Percentiles rank a stretch among this genome's conserved stretches.
Conservation (phyloP, 805 yeast genomes). For the Lachancea mirantina region DNA sequence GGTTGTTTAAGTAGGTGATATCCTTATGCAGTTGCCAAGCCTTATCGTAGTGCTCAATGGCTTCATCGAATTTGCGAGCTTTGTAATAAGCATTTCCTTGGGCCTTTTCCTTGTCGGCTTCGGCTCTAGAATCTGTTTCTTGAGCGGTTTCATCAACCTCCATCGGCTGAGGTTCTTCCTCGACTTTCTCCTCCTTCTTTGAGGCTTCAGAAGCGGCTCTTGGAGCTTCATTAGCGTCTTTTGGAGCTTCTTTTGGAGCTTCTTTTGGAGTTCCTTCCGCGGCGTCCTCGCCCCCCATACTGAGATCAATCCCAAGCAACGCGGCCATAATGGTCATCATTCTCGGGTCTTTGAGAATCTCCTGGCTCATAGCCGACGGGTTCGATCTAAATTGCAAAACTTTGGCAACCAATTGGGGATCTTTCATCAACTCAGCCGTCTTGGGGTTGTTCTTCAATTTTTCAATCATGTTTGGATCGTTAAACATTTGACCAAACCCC, state of each 20-base stretch:
- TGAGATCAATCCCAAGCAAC: constrained; percentile 73
- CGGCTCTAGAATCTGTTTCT: constrained; percentile 33
- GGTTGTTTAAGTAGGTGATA: constrained; percentile 88
- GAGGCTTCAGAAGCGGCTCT: constrained; percentile 21
- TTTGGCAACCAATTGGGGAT: constrained; percentile 72
- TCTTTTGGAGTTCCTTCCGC: constrained; percentile 20
- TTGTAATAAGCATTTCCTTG: constrained; percentile 86
- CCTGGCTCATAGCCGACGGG: constrained; percentile 68
- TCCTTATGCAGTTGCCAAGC: constrained; percentile 82
- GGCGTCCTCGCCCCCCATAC: constrained; percentile 33
- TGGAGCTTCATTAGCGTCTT: constrained; percentile 17
- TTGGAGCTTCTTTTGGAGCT: constrained; percentile 21
- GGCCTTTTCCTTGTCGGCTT: constrained; percentile 67
- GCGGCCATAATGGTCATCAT: constrained; percentile 84
- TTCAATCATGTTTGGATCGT: constrained; percentile 70
- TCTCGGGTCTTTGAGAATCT: constrained; percentile 73
- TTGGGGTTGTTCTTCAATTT: constrained; percentile 78
- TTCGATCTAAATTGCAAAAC: constrained; percentile 51
- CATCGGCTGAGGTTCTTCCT: constrained; percentile 26
- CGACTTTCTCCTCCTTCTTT: constrained; percentile 19
- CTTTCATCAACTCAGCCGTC: constrained; percentile 80
- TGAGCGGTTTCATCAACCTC: constrained; percentile 35
- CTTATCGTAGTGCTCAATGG: constrained; percentile 74
- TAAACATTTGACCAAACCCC: constrained; percentile 72
- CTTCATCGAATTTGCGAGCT: constrained; percentile 82